A percentile compares a stretch with the other conserved stretches of the same genome.
These are phyloP conservation scores for Ceratocystis alfenasii DNA, from an alignment of 2,329 filamentous ascomycete species.

Conservation along the genomic window DNA sequence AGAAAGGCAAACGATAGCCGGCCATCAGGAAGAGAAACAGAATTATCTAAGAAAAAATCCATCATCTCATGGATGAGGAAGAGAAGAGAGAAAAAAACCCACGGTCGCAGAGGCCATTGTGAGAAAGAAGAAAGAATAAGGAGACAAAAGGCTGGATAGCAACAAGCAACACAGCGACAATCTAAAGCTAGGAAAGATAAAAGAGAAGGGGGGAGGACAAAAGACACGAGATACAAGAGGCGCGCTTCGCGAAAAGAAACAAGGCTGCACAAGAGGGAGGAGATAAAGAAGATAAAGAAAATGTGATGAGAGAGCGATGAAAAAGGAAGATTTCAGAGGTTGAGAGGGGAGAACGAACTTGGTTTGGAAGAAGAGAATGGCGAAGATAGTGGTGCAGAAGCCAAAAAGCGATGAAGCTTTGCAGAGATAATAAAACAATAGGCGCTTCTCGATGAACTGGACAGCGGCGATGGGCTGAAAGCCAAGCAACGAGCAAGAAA, in stretches of 20 bases:
- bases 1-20: constrained; percentile 1
- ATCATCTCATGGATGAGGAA: constrained; percentile 15
- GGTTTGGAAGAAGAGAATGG: constrained; percentile 13
- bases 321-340: constrained; percentile 11
- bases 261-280: constrained; percentile 14
- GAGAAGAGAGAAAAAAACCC: constrained; percentile 10
- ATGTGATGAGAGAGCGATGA: constrained; percentile 7
- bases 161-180: constrained; percentile 7
- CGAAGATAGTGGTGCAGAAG: neutral
- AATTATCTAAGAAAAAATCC: constrained; percentile 7
- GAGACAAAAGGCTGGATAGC: neutral
- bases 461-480: neutral
- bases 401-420: neutral
- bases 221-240: constrained; percentile 14
- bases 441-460: neutral
- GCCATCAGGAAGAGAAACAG: constrained; percentile 13
- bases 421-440: neutral
- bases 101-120: neutral
- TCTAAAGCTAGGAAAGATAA: constrained; percentile 18
- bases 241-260: neutral
- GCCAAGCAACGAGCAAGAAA: constrained; percentile 8
- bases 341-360: constrained; percentile 21
- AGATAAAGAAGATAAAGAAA: constrained; percentile 12
- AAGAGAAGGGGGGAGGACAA: constrained; percentile 21
- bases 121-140: constrained; percentile 13